phyloP scores from a whole-genome alignment of 495 filamentous ascomycete genomes.

The Viridothelium virens region DNA sequence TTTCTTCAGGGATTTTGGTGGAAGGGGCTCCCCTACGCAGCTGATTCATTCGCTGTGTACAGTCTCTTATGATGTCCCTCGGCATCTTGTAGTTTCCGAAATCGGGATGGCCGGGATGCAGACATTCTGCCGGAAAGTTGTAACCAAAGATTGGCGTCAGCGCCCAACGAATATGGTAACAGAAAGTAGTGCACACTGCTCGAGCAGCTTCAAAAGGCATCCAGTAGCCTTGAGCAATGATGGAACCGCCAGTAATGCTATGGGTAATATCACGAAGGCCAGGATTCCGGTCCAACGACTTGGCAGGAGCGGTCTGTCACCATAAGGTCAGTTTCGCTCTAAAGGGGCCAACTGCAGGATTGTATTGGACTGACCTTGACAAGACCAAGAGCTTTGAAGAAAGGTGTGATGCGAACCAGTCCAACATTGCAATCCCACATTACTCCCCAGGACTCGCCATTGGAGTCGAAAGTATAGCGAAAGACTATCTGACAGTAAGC shows the following conservation, averaged over 20 bases:
- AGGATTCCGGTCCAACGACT: slow-evolving; percentile 67
- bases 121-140: slow-evolving; percentile 65
- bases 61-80: slow-evolving; percentile 47
- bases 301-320: slow-evolving; percentile 68
- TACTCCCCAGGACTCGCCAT: slow-evolving; percentile 59
- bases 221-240: slow-evolving; percentile 96
- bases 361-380: slow-evolving; percentile 57
- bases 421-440: slow-evolving; percentile 98
- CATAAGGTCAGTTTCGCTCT: slow-evolving; percentile 15
- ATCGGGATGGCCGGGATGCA: slow-evolving; percentile 47
- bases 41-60: slow-evolving; percentile 22
- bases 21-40: not conserved
- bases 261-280: slow-evolving; percentile 80
- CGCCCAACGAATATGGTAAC: slow-evolving; percentile 70
- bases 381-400: slow-evolving; percentile 85
- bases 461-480: slow-evolving; percentile 77
- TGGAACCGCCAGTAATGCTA: slow-evolving; percentile 88
- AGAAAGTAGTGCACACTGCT: slow-evolving; percentile 80
- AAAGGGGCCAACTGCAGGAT: slow-evolving; percentile 15
- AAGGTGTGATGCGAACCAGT: slow-evolving; percentile 87
- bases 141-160: slow-evolving; percentile 83
- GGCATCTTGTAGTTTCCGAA: slow-evolving; percentile 65
- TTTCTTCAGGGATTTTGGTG: not conserved
- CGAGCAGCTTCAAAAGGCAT: slow-evolving; percentile 81
- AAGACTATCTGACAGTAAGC: slow-evolving; percentile 53